Conservation (phyloP, 176 grass and related monocot genomes). For the Bromus sterilis region DNA sequence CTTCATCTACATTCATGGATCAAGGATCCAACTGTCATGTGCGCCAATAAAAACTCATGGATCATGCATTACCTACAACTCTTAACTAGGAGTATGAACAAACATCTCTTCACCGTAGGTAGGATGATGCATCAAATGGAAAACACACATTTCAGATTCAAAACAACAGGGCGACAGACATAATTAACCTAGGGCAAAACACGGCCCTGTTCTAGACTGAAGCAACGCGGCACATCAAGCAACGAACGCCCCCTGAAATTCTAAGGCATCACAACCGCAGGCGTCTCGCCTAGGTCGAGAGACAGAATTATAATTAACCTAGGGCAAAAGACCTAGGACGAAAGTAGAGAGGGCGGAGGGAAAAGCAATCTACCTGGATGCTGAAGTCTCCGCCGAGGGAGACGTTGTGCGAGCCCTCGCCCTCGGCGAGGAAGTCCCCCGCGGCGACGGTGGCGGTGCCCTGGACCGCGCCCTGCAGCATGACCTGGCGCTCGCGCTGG, state of each 20-base stretch:
- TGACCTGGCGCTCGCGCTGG: constrained; percentile 67
- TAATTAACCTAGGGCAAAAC: not conserved
- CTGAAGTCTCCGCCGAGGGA: constrained; percentile 97
- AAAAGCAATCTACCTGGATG: constrained; percentile 60
- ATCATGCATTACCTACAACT: not conserved
- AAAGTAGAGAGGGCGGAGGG: not conserved
- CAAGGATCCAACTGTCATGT: not conserved
- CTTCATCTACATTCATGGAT: not conserved
- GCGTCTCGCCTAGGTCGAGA: not conserved
- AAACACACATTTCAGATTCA: not conserved
- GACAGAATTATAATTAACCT: not conserved
- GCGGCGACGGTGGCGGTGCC: constrained; percentile 19
- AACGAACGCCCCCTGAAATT: not conserved
- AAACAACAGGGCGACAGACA: not conserved
- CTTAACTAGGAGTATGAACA: not conserved
- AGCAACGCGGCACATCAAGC: not conserved
- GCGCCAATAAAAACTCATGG: not conserved
- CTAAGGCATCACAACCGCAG: not conserved
- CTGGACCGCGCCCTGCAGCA: constrained; percentile 43
- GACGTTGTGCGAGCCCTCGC: constrained; percentile 83
- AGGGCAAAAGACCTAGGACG: not conserved
- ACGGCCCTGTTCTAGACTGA: not conserved
- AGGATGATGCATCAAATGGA: not conserved
- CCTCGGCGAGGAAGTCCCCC: constrained; percentile 53
- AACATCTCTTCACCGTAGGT: not conserved